phyloP scores from a whole-genome alignment of 495 filamentous ascomycete species.

The Gamarada debralockiae region DNA sequence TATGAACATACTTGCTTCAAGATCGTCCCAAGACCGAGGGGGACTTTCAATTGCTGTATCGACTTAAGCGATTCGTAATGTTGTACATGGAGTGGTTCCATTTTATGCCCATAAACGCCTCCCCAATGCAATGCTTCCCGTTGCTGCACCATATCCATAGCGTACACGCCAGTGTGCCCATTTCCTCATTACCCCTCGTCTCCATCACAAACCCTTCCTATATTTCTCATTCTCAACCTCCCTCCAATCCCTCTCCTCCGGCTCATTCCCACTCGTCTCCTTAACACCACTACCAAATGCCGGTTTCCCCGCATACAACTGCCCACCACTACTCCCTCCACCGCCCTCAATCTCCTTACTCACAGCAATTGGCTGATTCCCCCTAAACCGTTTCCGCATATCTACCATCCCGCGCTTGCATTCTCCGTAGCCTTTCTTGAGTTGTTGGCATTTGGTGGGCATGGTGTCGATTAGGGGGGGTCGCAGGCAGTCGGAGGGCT shows the following conservation, averaged over 20 bases:
- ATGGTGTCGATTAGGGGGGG: constrained; percentile 72
- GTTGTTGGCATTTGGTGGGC: constrained; percentile 84
- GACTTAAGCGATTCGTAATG: too few relatives aligned
- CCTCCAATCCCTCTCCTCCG: constrained; percentile 48
- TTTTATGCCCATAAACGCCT: too few relatives aligned
- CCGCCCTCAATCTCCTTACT: constrained; percentile 57
- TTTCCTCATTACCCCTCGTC: too few relatives aligned
- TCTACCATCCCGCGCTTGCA: constrained; percentile 96
- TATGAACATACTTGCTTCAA: too few relatives aligned
- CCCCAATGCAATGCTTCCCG: too few relatives aligned
- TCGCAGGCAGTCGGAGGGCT: constrained; percentile 81
- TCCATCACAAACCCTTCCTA: constrained; percentile 18
- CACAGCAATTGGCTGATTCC: constrained; percentile 81
- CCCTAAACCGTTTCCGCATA: constrained; percentile 97
- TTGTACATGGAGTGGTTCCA: too few relatives aligned
- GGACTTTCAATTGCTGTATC: too few relatives aligned
- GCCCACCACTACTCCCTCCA: constrained; percentile 46
- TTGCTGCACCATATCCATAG: too few relatives aligned
- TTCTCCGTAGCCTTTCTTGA: constrained; percentile 86
- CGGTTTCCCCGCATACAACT: constrained; percentile 77
- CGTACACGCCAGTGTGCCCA: too few relatives aligned
- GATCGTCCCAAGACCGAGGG: too few relatives aligned
- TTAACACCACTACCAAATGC: constrained; percentile 55
- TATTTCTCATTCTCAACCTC: constrained; percentile 53
- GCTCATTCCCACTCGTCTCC: constrained; percentile 47